Base-by-base conservation (phyloP, 169 alveolate species). In the Cryptosporidium tyzzeri region DNA sequence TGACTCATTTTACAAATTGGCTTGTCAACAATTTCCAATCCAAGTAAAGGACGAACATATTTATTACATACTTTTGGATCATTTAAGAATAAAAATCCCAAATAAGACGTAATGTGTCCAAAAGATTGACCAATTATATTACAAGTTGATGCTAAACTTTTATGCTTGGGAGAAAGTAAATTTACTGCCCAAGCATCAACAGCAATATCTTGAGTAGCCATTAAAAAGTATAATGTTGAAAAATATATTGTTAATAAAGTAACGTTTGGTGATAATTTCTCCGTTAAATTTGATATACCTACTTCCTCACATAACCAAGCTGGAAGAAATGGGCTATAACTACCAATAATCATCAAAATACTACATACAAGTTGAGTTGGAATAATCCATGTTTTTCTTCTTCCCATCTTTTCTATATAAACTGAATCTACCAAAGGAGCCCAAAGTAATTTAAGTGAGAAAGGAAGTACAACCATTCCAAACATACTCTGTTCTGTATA, bases 151-250 rank as follows among this genome's bases (percentile, higher is more conserved):
- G 96, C 96, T 35, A 92, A 94, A 61, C 96, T 91, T 23, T 69
- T 85, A 85, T 95, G 94, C 61, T 93, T 93, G 45, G 87, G 93
- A 16, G 96, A 71, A 10, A 97, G 95, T 89, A 97, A 93, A 23
- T 96, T 96, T 45, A 97, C 75, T 16, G 99, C 98, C 99, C 99
- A 97, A 18, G 98, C 98, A 71, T 97, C 99, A 35, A 97, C 99
- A 12, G 98, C 99, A 68, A 97, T 96, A 86, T 97, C 99, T 92
- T 97, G 97, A 14, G 98, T 96, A 23, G 98, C 97, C 95, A 95
- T 93, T 80, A 94, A 93, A 65, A 96, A 91, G 91, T 71, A 86
- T 51, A 86, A 68, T 3, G 71, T 35, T 23, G 86, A 68, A 39
- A 86, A 86, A 31, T 80, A 86, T 45, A 86, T 35, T 45, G 86